Base-by-base conservation (phyloP, 2,329 filamentous ascomycete genomes). In the Hortaea werneckii region DNA sequence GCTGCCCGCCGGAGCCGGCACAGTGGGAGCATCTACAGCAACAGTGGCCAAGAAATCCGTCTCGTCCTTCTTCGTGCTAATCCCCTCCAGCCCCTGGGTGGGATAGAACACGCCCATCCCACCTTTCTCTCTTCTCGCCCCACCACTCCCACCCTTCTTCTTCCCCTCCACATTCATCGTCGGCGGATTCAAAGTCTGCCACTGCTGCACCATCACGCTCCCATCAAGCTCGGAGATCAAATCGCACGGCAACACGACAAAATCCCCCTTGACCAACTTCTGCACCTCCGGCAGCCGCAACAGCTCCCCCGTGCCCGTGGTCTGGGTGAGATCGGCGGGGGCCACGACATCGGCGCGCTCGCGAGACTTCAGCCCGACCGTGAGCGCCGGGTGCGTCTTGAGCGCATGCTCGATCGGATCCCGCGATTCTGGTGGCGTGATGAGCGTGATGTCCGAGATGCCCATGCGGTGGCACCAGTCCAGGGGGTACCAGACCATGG, bases 231-330 rank as follows among this genome's bases (percentile, higher is more conserved):
- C 89, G 63, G 88, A 95, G 35, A 98, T 81, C 5, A 98, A 73
- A 63, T 98, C 92, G 65, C 92, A 98, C 0, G 92, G 90, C 4
- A 98, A 72, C 3, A 96, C 79, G 27, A 95, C 71, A 60, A 98
- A 96, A 66, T 98, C 87, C 9, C 81, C 80, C 44, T 79, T 87
- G 56, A 98, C 79, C 6, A 80, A 75, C n/a, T 75, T 73, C 60
- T 84, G 82, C 39, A 96, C 80, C 62, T 95, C 85, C 1, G 86
- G 83, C 6, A 95, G 74, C 7, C 89, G 80, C 43, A 98, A 77
- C 13, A 96, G 80, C 58, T 95, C 84, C 6, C 87, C 89, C 5
- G 92, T 96, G 43, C 88, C 88, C 0, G 85, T 94, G 49, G 86
- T 92, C 59, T 88, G 80, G 42, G 86, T 82, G 30, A 95, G 73